These are phyloP conservation scores for Suillus lakei DNA, from an alignment of 768 basidiomycete genomes.

Conservation along the genomic window DNA sequence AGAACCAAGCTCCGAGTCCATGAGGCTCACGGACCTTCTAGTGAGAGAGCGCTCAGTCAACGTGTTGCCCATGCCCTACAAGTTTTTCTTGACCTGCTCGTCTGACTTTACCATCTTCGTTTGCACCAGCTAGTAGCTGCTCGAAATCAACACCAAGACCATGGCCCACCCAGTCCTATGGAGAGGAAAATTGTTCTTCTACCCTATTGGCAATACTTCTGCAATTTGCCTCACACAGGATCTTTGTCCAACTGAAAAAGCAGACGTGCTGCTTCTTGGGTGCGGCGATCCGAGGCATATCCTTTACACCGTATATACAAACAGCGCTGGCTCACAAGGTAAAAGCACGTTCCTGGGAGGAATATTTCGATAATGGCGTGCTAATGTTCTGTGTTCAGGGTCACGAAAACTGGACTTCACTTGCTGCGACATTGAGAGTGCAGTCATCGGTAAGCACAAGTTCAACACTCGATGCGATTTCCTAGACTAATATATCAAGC, in stretches of 20 bases:
- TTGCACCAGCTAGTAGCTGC: background rate
- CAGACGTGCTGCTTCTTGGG: slow-evolving; percentile 54
- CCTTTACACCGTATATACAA: slow-evolving; percentile 48
- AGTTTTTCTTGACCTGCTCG: too few species aligned
- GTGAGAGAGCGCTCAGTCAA: background rate
- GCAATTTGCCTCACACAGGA: slow-evolving; percentile 53
- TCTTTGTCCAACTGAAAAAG: slow-evolving; percentile 51
- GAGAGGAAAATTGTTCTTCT: slow-evolving; percentile 53
- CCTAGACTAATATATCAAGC: background rate
- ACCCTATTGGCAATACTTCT: slow-evolving; percentile 65
- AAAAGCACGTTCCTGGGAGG: background rate
- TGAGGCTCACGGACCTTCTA: background rate
- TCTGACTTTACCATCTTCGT: background rate
- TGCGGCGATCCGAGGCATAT: slow-evolving; percentile 65
- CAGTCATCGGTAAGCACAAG: slow-evolving; percentile 30
- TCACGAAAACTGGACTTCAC: slow-evolving; percentile 32
- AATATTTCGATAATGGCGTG: background rate
- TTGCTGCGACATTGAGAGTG: slow-evolving; percentile 34
- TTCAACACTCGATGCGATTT: background rate
- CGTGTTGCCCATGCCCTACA: background rate
- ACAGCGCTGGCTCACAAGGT: background rate
- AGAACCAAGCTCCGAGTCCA: background rate
- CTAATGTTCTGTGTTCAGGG: slow-evolving; percentile 15
- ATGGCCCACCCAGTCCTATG: slow-evolving; percentile 53
- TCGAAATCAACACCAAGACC: background rate